Base-by-base conservation (phyloP, 768 basidiomycete species). In the Amanita inopinata region DNA sequence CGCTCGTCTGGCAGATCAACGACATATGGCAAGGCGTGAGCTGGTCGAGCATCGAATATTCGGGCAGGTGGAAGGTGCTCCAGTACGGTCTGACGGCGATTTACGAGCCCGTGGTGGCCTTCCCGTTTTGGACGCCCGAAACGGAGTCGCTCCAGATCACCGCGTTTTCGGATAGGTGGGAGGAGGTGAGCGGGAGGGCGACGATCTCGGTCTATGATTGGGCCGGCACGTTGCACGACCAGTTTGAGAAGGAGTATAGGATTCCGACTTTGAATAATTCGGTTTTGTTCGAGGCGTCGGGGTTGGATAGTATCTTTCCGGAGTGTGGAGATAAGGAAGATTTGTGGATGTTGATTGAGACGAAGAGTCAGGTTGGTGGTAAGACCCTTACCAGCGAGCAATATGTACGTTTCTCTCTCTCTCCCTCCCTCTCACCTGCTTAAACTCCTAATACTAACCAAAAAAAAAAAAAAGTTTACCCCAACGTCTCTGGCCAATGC, bases 191-290 rank as follows among this genome's bases (percentile, higher is more conserved):
- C 2, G 76, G 73, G 1, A 54, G 50, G 2, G 74, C 67, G 2
- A 66, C 70, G 54, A 49, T 76, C 48, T 74, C 74, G 6, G 78
- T 76, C 74, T 77, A 74, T 46, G 73, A 73, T 50, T 78, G 76
- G 74, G 49, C 48, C 11, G 74, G 75, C 1, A 62, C 52, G 10
- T 47, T 49, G 27, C 53, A 78, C 23, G 55, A 57, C 41, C 60
- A 69, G 12, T 64, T 52, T 38, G 62, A 46, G 31, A 53, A 62
- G 42, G 38, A 58, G 17, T 73, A 77, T 50, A 56, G 58, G 11
- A 61, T 71, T 0, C 73, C 73, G 2, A 55, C 61, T 19, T 53
- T 79, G 36, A 76, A 78, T 51, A 73, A 73, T 46, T 67, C 73
- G 18, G 40, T 72, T 11, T 45, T 76, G 5, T 62, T 62, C 34